These are phyloP conservation scores for Leucoagaricus sp. DNA, from an alignment of 1,284 basidiomycete species.

Conservation along the genomic window DNA sequence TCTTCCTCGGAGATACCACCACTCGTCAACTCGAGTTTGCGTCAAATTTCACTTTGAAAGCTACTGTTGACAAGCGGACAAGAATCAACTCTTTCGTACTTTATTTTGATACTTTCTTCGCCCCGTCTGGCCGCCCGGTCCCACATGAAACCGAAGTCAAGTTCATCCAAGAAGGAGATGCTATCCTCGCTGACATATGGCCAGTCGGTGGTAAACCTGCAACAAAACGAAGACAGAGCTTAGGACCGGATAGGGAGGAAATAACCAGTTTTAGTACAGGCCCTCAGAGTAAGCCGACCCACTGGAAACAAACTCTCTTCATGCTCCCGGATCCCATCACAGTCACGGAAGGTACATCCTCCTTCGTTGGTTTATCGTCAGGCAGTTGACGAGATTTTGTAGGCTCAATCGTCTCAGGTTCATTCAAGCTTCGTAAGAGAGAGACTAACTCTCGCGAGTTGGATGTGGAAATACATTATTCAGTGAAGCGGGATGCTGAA, in stretches of 20 bases:
- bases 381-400: conserved; percentile 5
- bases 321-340: conserved; percentile 79
- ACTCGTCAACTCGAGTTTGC: conserved; percentile 78
- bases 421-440: conserved; percentile 84
- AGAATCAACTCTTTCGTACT: conserved; percentile 84
- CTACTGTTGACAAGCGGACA: conserved; percentile 57
- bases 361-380: conserved; percentile 9
- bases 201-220: conserved; percentile 64
- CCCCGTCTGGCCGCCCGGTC: conserved; percentile 56
- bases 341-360: conserved; percentile 63
- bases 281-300: conserved; percentile 85
- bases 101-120: conserved; percentile 97
- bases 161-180: conserved; percentile 56
- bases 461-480: conserved; percentile 91
- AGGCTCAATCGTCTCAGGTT: conserved; percentile 82
- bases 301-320: conserved; percentile 98
- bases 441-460: conserved; percentile 85
- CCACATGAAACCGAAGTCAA: conserved; percentile 52
- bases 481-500: conserved; percentile 43
- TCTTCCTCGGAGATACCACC: conserved; percentile 67
- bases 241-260: conserved; percentile 46
- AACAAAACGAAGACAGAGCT: conserved; percentile 51
- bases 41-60: conserved; percentile 69
- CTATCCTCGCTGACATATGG: conserved; percentile 75
- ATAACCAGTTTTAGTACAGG: conserved; percentile 91